Evolutionary conservation across 2,329 filamentous ascomycete genomes (phyloP).

Genomic region (Fusarium tupiense): DNA sequence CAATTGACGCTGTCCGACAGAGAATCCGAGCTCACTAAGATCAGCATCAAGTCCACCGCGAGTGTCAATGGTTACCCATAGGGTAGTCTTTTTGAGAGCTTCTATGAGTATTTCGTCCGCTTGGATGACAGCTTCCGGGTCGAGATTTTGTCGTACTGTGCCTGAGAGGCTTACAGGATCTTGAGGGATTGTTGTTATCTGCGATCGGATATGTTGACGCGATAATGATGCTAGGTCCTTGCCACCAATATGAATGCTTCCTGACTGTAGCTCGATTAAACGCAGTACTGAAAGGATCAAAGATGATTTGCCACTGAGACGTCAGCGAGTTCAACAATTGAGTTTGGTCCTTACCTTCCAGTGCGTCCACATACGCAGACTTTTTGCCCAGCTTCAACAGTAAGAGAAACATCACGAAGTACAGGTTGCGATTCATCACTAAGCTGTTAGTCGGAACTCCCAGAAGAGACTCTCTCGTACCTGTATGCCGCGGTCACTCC

Average conservation of each 20-base stretch:
- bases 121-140: slow-evolving; percentile 48
- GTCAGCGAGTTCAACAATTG: neutral
- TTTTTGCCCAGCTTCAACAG: slow-evolving; percentile 52
- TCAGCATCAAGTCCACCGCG: slow-evolving; percentile 51
- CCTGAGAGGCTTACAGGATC: slow-evolving; percentile 58
- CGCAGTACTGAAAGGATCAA: slow-evolving; percentile 58
- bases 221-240: slow-evolving; percentile 53
- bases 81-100: slow-evolving; percentile 55
- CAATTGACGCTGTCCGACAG: slow-evolving; percentile 58
- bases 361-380: slow-evolving; percentile 62
- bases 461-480: neutral
- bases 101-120: slow-evolving; percentile 52
- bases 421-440: slow-evolving; percentile 30
- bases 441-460: neutral
- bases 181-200: slow-evolving; percentile 59
- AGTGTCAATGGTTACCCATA: slow-evolving; percentile 52
- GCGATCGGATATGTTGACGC: slow-evolving; percentile 54
- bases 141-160: slow-evolving; percentile 59
- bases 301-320: slow-evolving; percentile 59
- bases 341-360: slow-evolving; percentile 41
- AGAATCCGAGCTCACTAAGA: slow-evolving; percentile 48
- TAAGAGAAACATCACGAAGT: slow-evolving; percentile 28
- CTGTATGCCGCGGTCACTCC: slow-evolving; percentile 43
- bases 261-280: slow-evolving; percentile 54
- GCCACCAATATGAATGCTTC: slow-evolving; percentile 55